A percentile compares a stretch with the other conserved stretches of the same genome.
Evolutionary conservation across 176 grass and related monocot genomes (phyloP).

Genomic region (Oryza glaberrima): DNA sequence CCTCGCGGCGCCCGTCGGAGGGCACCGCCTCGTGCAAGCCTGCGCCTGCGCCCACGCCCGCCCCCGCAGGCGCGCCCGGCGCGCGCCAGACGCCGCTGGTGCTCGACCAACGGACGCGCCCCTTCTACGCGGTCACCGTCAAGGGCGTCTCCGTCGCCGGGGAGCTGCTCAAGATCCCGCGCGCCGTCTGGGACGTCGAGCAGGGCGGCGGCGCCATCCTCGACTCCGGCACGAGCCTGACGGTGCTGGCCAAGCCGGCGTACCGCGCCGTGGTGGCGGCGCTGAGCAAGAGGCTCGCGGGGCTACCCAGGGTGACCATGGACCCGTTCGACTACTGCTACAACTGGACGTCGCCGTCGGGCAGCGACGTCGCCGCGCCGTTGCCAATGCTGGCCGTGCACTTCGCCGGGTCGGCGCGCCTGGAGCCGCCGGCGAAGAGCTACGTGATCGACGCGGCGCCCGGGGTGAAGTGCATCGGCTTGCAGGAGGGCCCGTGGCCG

Average conservation of each 20-base stretch:
- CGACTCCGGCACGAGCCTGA: constrained; percentile 89
- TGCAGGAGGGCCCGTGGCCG: constrained; percentile 67
- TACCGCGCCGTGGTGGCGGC: constrained; percentile 67
- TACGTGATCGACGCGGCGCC: constrained; percentile 90
- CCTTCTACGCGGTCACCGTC: constrained; percentile 75
- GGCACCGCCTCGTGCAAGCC: not conserved
- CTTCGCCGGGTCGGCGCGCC: constrained; percentile 57
- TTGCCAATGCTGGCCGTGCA: constrained; percentile 71
- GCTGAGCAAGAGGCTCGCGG: constrained; percentile 51
- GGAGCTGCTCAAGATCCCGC: constrained; percentile 64
- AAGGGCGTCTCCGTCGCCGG: constrained; percentile 65
- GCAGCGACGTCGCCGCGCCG: not conserved
- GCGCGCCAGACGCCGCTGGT: constrained; percentile 60
- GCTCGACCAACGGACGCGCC: constrained; percentile 63
- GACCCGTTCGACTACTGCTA: constrained; percentile 98
- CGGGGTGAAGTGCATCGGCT: constrained; percentile 82
- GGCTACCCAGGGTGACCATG: constrained; percentile 52
- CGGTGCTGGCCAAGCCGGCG: constrained; percentile 63
- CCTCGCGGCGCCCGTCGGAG: not conserved
- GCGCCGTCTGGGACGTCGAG: constrained; percentile 72
- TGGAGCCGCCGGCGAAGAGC: constrained; percentile 86
- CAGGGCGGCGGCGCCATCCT: constrained; percentile 77
- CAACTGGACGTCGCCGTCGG: constrained; percentile 77
- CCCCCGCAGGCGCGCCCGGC: not conserved
- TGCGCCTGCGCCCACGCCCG: not conserved